A percentile compares a stretch with the other conserved stretches of the same genome.
phyloP scores from a whole-genome alignment of 768 basidiomycete species.

The Pseudohyphozyma bogoriensis region DNA sequence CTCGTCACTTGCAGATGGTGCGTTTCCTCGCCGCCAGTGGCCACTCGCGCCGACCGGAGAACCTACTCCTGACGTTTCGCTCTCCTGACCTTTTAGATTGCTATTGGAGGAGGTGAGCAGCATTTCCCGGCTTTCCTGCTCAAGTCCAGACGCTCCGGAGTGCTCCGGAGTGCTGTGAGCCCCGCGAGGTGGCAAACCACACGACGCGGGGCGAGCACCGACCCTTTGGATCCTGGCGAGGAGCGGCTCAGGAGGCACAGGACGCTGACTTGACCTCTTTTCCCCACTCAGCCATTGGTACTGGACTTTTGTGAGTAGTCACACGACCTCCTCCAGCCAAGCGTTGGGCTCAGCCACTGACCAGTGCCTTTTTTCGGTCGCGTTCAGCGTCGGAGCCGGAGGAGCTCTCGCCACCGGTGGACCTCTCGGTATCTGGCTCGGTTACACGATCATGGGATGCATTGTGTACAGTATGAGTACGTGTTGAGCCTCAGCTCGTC shows the following conservation, averaged over 20 bases:
- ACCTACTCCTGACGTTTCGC: not conserved
- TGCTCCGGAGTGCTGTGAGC: not conserved
- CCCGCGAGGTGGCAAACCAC: too few species aligned
- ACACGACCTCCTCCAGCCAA: too few species aligned
- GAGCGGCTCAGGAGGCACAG: too few species aligned
- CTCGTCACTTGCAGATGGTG: constrained; percentile 26
- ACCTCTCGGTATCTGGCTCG: constrained; percentile 38
- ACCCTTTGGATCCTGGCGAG: too few species aligned
- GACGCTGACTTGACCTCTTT: too few species aligned
- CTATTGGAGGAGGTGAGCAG: not conserved
- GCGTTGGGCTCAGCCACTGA: too few species aligned
- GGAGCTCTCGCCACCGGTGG: not conserved
- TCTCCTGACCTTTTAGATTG: not conserved
- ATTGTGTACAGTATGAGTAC: constrained; percentile 9
- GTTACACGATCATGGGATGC: constrained; percentile 45
- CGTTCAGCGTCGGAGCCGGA: constrained; percentile 5
- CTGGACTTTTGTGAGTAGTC: too few species aligned
- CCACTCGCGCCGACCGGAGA: too few species aligned
- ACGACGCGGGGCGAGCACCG: too few species aligned
- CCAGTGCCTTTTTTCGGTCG: too few species aligned
- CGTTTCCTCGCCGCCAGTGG: constrained; percentile 12
- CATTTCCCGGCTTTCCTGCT: not conserved
- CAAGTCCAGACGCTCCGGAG: too few species aligned
- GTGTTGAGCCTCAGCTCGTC: not conserved
- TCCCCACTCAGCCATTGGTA: constrained; percentile 4